Evolutionary conservation across 192 early-diverging fungal genomes (phyloP).

Genomic region (Rhizophagus prolifer): DNA sequence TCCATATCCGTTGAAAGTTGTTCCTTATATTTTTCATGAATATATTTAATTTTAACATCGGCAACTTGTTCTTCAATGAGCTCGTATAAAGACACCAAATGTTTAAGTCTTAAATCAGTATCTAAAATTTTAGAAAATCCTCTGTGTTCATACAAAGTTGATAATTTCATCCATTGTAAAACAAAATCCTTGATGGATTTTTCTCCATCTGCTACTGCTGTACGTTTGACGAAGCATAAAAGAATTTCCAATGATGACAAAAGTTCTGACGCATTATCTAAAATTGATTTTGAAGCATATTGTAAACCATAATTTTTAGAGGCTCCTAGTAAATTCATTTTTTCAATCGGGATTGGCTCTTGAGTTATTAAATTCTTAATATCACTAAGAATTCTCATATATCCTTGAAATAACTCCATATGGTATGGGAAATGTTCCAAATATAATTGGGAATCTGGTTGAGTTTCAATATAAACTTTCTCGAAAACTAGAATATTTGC

Average conservation of each 20-base stretch:
- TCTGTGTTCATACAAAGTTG: not conserved
- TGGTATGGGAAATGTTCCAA: conserved; percentile 18
- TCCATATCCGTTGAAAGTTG: not conserved
- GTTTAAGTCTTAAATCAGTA: conserved; percentile 3
- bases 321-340: not conserved
- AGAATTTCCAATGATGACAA: conserved; percentile 32
- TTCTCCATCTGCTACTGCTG: not conserved
- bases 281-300: not conserved
- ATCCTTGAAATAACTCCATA: conserved; percentile 25
- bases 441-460: not conserved
- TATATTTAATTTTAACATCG: not conserved
- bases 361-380: conserved; percentile 19
- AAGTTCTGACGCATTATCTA: conserved; percentile 4
- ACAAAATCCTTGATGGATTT: conserved; percentile 21
- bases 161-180: conserved; percentile 25
- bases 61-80: conserved; percentile 27
- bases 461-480: conserved; percentile 18
- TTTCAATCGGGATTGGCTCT: conserved; percentile 12
- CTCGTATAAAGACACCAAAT: conserved; percentile 30
- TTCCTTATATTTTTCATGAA: conserved; percentile 25
- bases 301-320: too few species aligned
- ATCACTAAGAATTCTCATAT: conserved; percentile 16
- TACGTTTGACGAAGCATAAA: conserved; percentile 31
- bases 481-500: conserved; percentile 13
- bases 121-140: not conserved